Evolutionary conservation across 2,329 filamentous ascomycete species (phyloP).

Genomic region (Nannizziopsis arthrosporioides): DNA sequence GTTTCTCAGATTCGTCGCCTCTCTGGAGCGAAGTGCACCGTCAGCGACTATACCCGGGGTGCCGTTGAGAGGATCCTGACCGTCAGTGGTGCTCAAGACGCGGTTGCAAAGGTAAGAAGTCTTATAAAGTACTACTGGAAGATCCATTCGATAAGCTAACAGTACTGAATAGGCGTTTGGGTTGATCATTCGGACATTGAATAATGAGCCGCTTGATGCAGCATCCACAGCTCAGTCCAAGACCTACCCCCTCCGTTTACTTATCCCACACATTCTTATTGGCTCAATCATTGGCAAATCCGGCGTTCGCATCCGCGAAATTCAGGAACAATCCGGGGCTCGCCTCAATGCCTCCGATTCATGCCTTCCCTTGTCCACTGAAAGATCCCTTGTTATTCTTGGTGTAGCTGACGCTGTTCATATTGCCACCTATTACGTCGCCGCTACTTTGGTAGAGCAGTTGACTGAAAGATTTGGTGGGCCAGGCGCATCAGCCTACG

Average conservation of each 20-base stretch:
- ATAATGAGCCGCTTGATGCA: conserved; percentile 84
- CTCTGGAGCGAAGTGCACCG: conserved; percentile 95
- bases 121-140: conserved; percentile 17
- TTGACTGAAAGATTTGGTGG: conserved; percentile 93
- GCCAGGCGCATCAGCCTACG: conserved; percentile 92
- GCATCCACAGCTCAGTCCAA: conserved; percentile 88
- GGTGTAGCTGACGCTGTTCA: conserved; percentile 97
- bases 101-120: conserved; percentile 73
- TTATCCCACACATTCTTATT: conserved; percentile 94
- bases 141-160: background rate
- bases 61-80: conserved; percentile 96
- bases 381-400: conserved; percentile 94
- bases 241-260: conserved; percentile 87
- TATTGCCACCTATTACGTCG: conserved; percentile 97
- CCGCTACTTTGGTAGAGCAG: conserved; percentile 94
- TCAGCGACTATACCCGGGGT: conserved; percentile 94
- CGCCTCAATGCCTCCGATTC: conserved; percentile 93
- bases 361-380: conserved; percentile 84
- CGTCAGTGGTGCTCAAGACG: conserved; percentile 91
- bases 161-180: conserved; percentile 62
- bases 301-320: conserved; percentile 90
- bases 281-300: conserved; percentile 98
- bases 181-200: conserved; percentile 92
- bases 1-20: conserved; percentile 91
- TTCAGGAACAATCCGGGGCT: conserved; percentile 93